Conservation (phyloP, 2,329 filamentous ascomycete genomes). For the Neopestalotiopsis rosae region DNA sequence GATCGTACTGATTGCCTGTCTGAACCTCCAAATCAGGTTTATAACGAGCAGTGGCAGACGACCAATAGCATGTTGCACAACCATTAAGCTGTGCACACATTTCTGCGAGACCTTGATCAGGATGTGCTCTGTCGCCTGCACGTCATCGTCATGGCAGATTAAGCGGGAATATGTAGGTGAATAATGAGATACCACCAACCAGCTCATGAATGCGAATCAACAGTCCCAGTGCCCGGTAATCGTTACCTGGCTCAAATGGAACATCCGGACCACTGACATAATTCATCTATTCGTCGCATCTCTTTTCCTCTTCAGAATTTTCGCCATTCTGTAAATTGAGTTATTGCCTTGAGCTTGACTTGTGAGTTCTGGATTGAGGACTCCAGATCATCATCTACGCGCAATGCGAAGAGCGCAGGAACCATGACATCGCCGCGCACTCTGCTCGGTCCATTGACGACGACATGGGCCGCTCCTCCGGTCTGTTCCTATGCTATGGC, state of each 20-base stretch:
- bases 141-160: background rate
- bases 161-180: background rate
- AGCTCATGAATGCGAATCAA: background rate
- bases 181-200: background rate
- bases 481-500: conserved; percentile 27
- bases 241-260: too few species aligned
- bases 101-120: background rate
- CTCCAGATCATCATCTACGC: background rate
- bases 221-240: too few species aligned
- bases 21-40: background rate
- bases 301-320: background rate
- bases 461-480: conserved; percentile 24
- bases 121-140: background rate
- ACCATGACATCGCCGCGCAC: conserved; percentile 18
- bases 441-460: conserved; percentile 28
- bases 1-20: background rate
- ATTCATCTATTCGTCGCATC: background rate
- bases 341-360: too few species aligned
- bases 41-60: background rate
- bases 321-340: background rate
- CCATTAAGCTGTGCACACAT: background rate
- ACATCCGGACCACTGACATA: too few species aligned
- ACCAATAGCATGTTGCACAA: background rate
- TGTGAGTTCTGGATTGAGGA: background rate
- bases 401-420: background rate